Conservation (phyloP, 225 moss, liverwort and hornwort species). For the Sphagnum tenellum region DNA sequence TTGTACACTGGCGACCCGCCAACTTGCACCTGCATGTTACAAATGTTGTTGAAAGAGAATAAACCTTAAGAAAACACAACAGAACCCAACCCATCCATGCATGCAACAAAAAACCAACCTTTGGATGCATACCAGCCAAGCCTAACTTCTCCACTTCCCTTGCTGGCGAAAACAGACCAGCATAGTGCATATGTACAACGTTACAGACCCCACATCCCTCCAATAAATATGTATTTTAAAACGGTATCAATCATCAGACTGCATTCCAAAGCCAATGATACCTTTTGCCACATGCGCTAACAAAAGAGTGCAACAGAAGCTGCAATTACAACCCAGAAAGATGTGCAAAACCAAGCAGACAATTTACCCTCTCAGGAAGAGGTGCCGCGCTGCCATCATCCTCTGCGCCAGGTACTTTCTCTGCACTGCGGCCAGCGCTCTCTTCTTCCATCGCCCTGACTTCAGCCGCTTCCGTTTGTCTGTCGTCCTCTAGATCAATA, state of each 20-base stretch:
- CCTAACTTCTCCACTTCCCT: too few species aligned
- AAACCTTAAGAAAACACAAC: neutral
- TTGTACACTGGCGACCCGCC: conserved; percentile 62
- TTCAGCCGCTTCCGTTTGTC: conserved; percentile 29
- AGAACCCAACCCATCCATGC: neutral
- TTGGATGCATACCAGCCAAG: neutral
- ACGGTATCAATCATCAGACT: too few species aligned
- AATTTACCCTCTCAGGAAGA: conserved; percentile 52
- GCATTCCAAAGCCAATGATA: too few species aligned
- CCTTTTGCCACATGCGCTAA: too few species aligned
- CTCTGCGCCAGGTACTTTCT: conserved; percentile 54
- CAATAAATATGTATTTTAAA: too few species aligned
- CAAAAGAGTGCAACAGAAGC: too few species aligned
- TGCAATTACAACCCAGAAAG: too few species aligned
- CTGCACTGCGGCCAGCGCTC: conserved; percentile 53
- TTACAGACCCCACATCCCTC: too few species aligned
- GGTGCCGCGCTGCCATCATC: conserved; percentile 55
- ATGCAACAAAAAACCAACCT: neutral
- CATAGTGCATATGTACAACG: too few species aligned
- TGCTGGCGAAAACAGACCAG: too few species aligned
- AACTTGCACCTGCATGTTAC: conserved; percentile 36
- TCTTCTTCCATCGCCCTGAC: conserved; percentile 59
- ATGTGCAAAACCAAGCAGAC: too few species aligned
- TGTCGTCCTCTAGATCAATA: conserved; percentile 34
- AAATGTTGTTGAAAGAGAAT: neutral